Base-by-base conservation (phyloP, 1,284 basidiomycete species). In the Ustanciosporium gigantosporum region DNA sequence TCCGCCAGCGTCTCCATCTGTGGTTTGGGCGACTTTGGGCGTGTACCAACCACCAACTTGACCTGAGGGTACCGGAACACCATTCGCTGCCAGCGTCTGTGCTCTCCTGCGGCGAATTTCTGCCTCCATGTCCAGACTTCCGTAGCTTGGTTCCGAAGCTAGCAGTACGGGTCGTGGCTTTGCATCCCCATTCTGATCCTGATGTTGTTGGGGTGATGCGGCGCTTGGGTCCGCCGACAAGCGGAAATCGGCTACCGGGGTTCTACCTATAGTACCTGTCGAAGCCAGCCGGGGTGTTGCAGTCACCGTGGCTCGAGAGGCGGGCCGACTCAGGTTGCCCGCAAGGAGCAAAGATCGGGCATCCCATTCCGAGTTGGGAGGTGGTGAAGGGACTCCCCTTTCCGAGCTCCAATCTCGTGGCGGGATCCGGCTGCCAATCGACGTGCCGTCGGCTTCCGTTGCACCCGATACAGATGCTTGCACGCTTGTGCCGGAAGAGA, bases 111-210 rank as follows among this genome's bases (percentile, higher is more conserved):
- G 31, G 14, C 70, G 48, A 14, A 73, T 51, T 38, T 68, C 70
- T 6, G 66, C 66, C 31, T 73, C 70, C 70, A 73, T 73, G 27
- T 73, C 68, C 24, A 73, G 41, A 29, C 49, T 50, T 4, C 43
- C 60, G 27, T 49, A 58, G 46, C 60, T 65, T 15, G 55, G 55
- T 42, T 65, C 46, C 7, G 25, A 31, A 8, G 41, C 44, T 7
- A 50, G 42, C 41, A 61, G 50, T n/a, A 46, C 49, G 0, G 49
- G 59, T 7, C 59, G 53, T 5, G 65, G 60, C 11, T 46, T 57
- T 3, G 52, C 41, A n/a, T n/a, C n/a, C n/a, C n/a, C n/a, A n/a
- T n/a, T n/a, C n/a, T n/a, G n/a, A n/a, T n/a, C n/a, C 24, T 40
- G 37, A 11, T 17, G 15, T n/a, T n/a, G n/a, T n/a, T n/a, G n/a